These are phyloP conservation scores for Lactarius indigo DNA, from an alignment of 768 basidiomycete species.

Conservation along the genomic window DNA sequence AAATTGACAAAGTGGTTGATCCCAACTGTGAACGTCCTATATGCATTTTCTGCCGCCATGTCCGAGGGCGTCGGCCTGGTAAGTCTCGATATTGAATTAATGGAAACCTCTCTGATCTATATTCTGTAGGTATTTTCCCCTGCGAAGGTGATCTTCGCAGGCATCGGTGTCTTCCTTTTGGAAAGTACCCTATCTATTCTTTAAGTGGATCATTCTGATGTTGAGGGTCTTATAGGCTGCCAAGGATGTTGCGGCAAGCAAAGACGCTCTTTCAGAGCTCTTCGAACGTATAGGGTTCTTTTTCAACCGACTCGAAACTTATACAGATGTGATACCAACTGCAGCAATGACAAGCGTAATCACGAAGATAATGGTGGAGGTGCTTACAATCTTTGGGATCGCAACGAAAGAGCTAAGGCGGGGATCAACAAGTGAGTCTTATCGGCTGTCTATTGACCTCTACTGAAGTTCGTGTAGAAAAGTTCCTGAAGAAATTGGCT, in stretches of 20 bases:
- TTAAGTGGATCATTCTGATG: background rate
- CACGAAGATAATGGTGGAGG: background rate
- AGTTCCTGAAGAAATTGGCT: background rate
- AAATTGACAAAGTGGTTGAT: no score
- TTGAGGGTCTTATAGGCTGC: background rate
- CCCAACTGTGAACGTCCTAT: no score
- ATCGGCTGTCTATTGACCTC: background rate
- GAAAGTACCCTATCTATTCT: background rate
- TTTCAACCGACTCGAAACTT: background rate
- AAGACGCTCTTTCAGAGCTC: background rate
- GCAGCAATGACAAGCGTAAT: background rate
- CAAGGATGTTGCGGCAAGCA: background rate
- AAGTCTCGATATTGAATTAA: no score
- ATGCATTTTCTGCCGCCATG: no score
- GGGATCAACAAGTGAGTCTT: background rate
- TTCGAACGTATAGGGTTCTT: background rate
- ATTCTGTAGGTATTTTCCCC: background rate
- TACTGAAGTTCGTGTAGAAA: background rate
- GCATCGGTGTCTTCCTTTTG: background rate
- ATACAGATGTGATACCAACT: background rate
- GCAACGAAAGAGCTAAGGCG: background rate
- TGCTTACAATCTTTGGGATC: background rate
- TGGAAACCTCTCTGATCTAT: background rate
- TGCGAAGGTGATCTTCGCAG: background rate
- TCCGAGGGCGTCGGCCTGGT: no score